phyloP scores from a whole-genome alignment of 257 asterid genomes.

The Przewalskia tangutica region DNA sequence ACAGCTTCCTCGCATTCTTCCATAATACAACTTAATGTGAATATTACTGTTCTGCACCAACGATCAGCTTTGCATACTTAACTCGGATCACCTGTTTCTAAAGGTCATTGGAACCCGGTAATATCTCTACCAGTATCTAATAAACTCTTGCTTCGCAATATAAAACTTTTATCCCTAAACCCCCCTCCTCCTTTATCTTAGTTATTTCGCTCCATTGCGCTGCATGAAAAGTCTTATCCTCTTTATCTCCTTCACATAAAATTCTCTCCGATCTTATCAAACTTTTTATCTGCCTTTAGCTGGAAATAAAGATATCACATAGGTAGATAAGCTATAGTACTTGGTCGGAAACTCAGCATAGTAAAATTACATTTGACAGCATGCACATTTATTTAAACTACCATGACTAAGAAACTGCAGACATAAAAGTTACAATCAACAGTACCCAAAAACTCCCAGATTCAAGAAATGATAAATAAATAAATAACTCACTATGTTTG shows the following conservation, averaged over 20 bases:
- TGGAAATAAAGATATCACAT: not conserved
- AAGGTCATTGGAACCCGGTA: not conserved
- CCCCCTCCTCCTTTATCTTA: not conserved
- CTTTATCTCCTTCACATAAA: not conserved
- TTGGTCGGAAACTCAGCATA: not conserved
- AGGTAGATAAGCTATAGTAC: not conserved
- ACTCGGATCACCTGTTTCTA: not conserved
- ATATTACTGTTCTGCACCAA: not conserved
- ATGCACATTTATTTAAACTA: not conserved
- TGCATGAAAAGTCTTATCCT: not conserved
- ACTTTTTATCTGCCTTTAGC: not conserved
- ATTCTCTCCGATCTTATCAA: not conserved
- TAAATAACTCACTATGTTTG: not conserved
- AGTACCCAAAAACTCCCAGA: not conserved
- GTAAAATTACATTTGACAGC: not conserved
- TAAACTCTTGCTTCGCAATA: not conserved
- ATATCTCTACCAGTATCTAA: not conserved
- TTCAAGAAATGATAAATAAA: not conserved
- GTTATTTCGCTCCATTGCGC: not conserved
- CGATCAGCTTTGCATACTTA: not conserved
- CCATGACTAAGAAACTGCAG: not conserved
- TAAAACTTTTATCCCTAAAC: not conserved
- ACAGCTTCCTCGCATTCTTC: not conserved
- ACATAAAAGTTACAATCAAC: not conserved
- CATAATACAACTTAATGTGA: not conserved